A percentile compares a stretch with the other conserved stretches of the same genome.
These are phyloP conservation scores for Fusarium caatingaense DNA, from an alignment of 2,329 filamentous ascomycete genomes.

Conservation along the genomic window DNA sequence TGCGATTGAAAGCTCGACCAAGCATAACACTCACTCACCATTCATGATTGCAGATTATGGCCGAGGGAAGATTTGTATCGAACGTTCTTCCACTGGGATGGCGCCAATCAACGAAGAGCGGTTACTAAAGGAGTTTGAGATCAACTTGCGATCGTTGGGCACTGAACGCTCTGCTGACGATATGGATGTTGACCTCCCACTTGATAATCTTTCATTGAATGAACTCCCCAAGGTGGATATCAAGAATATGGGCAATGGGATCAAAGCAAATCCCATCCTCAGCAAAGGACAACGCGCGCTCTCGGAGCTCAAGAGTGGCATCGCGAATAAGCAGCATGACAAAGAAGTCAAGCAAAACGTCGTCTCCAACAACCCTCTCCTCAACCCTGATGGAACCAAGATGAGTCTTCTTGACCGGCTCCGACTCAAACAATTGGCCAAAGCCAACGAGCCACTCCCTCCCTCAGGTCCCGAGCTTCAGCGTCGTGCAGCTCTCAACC, in stretches of 20 bases:
- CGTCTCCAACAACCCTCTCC: slow-evolving; percentile 46
- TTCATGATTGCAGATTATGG: slow-evolving; percentile 65
- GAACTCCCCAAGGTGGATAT: slow-evolving; percentile 54
- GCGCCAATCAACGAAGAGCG: slow-evolving; percentile 61
- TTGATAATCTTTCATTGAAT: slow-evolving; percentile 62
- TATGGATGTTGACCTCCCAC: slow-evolving; percentile 43
- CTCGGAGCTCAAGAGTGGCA: slow-evolving; percentile 73
- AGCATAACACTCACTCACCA: slow-evolving; percentile 48
- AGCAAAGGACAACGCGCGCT: slow-evolving; percentile 76
- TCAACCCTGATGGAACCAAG: slow-evolving; percentile 61
- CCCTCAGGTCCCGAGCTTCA: slow-evolving; percentile 68
- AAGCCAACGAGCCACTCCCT: slow-evolving; percentile 66
- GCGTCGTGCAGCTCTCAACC: slow-evolving; percentile 73
- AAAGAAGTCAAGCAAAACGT: slow-evolving; percentile 54
- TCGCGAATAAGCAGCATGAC: slow-evolving; percentile 64
- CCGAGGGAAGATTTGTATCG: slow-evolving; percentile 68
- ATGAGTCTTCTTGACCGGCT: slow-evolving; percentile 81
- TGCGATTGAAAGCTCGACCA: slow-evolving; percentile 65
- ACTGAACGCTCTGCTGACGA: slow-evolving; percentile 37
- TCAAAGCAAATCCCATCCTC: slow-evolving; percentile 66
- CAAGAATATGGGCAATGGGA: slow-evolving; percentile 46
- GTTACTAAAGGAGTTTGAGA: slow-evolving; percentile 66
- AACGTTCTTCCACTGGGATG: slow-evolving; percentile 58
- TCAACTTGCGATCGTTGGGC: slow-evolving; percentile 64
- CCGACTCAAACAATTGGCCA: slow-evolving; percentile 74